phyloP scores from a whole-genome alignment of 139 green algal species.

The Chlorella sp. region DNA sequence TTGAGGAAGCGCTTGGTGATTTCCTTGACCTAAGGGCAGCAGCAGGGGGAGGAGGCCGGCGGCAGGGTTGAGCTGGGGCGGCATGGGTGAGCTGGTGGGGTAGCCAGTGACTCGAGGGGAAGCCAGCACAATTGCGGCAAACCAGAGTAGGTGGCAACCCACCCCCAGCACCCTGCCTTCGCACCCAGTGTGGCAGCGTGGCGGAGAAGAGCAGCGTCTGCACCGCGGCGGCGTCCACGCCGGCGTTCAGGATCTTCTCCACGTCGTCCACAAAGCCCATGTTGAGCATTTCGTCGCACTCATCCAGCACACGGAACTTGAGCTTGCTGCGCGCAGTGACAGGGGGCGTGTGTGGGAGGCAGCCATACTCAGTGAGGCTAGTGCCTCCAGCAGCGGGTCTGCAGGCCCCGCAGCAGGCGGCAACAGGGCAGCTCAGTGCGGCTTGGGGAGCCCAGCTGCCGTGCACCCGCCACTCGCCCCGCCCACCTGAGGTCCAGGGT shows the following conservation, averaged over 20 bases:
- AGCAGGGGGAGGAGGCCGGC: too few species aligned
- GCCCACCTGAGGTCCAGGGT: slow-evolving; percentile 79
- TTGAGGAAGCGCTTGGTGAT: slow-evolving; percentile 91
- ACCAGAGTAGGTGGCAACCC: too few species aligned
- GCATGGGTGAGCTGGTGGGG: too few species aligned
- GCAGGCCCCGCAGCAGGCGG: too few species aligned
- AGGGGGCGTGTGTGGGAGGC: too few species aligned
- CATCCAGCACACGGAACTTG: slow-evolving; percentile 94
- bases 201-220: slow-evolving; percentile 99
- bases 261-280: slow-evolving; percentile 99
- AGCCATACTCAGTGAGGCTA: too few species aligned
- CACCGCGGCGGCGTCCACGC: slow-evolving; percentile 56
- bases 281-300: slow-evolving; percentile 99
- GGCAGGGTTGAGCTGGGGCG: too few species aligned
- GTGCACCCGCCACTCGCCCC: not conserved
- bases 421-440: too few species aligned
- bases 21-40: slow-evolving; percentile 65
- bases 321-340: slow-evolving; percentile 7
- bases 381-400: not conserved
- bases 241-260: slow-evolving; percentile 93
- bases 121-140: too few species aligned
- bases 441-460: too few species aligned
- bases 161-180: too few species aligned
- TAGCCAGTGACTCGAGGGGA: too few species aligned
- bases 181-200: slow-evolving; percentile 93